Percentiles rank a stretch among this genome's conserved stretches.
Conservation (phyloP, 306 rosid genomes). For the Gastrolobium bilobum region DNA sequence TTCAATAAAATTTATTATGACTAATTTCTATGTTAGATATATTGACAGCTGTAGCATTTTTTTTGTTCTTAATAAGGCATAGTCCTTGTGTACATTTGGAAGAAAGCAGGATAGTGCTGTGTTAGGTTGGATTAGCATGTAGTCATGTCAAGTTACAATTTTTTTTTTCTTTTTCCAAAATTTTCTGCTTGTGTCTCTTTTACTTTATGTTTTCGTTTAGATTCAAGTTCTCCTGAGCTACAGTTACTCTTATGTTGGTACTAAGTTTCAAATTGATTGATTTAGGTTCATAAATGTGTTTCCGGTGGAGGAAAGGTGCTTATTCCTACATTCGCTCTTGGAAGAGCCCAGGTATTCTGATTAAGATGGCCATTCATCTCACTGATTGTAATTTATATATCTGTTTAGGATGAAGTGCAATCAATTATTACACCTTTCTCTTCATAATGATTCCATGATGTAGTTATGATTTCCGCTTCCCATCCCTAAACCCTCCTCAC, state of each 20-base stretch:
- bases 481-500: background rate
- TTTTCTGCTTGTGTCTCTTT: constrained; percentile 15
- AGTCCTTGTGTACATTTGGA: constrained; percentile 12
- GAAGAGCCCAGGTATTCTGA: constrained; percentile 91
- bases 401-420: constrained; percentile 27
- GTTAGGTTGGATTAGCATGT: constrained; percentile 29
- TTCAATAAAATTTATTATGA: background rate
- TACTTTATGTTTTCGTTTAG: constrained; percentile 30
- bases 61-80: background rate
- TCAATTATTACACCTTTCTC: constrained; percentile 1
- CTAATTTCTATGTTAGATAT: constrained; percentile 6
- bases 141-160: constrained; percentile 28
- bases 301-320: constrained; percentile 92
- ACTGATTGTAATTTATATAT: constrained; percentile 22
- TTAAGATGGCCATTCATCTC: constrained; percentile 31
- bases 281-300: constrained; percentile 85
- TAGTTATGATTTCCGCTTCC: background rate
- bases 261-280: constrained; percentile 42
- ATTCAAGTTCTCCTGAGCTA: constrained; percentile 21
- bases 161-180: background rate
- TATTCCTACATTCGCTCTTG: constrained; percentile 97
- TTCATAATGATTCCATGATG: constrained; percentile 11
- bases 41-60: background rate
- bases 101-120: constrained; percentile 24
- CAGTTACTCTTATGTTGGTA: constrained; percentile 18